These are phyloP conservation scores for Bidens hawaiensis DNA, from an alignment of 140 eudicot genomes.

Conservation along the genomic window DNA sequence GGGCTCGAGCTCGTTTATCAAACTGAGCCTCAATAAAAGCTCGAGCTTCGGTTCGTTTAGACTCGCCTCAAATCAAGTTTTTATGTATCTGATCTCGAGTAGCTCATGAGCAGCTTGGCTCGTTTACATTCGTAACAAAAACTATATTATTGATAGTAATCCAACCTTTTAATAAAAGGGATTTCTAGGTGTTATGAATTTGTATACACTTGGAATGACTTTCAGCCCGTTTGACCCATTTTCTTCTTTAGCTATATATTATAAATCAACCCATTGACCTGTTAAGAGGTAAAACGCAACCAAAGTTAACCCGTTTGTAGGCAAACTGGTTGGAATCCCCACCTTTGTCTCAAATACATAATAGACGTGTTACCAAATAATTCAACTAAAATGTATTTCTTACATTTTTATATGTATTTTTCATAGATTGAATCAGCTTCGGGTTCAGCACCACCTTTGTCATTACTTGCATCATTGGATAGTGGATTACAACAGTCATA, in stretches of 20 bases:
- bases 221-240: background rate
- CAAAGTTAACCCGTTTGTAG: background rate
- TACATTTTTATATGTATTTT: background rate
- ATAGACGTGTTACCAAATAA: no score
- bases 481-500: constrained; percentile 57
- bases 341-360: background rate
- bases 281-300: background rate
- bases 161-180: background rate
- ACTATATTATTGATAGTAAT: background rate
- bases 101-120: no score
- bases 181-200: background rate
- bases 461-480: constrained; percentile 69
- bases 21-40: no score
- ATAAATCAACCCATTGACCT: background rate
- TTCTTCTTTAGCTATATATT: background rate
- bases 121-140: background rate
- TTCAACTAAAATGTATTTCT: background rate
- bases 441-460: constrained; percentile 77
- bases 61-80: no score
- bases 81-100: no score
- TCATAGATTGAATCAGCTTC: constrained; percentile 72
- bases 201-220: background rate
- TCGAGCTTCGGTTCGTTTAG: no score
- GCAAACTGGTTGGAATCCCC: background rate
- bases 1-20: no score